Evolutionary conservation across 805 yeast species (phyloP), one percentile per base, ranked within the genome.

Genomic region (Saccharomyces mikatae): DNA sequence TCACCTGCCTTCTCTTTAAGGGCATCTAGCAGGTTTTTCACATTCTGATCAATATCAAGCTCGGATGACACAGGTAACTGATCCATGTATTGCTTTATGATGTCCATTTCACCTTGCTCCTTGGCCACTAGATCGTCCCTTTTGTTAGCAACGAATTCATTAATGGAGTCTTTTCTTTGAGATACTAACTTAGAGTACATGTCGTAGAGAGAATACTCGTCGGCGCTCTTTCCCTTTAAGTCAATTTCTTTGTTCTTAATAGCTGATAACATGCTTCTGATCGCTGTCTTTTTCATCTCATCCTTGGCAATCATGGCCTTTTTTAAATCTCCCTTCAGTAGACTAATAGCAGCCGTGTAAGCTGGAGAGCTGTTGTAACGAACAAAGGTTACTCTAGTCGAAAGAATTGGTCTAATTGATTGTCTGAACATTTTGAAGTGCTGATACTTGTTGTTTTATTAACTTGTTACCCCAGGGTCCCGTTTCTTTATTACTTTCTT

Each of bases 121-220:
- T 75, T 76, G n/a, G 74, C 77, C 1, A 76, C 83, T 56, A 83
- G 68, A 56, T 83, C 87, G 2, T 61, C 65, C 58, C 88, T 75
- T 9, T 72, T 66, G 51, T 78, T 78, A 17, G 69, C 66, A 11
- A 60, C 50, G 61, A 77, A 83, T 60, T 80, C 80, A 10, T 65
- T 70, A 47, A 76, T 75, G 0, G 85, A 76, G 55, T 80, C 81
- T 28, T 59, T 61, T 57, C 86, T 74, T 60, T 81, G 82, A 24
- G 72, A 69, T 31, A 80, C 69, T 59, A 80, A 66, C 53, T 78
- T 80, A 22, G 72, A 65, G 57, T 74, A 71, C 2, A 70, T 58
- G 31, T 72, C 75, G 48, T 62, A 68, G 3, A 76, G 56, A n/a
- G 63, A 55, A 52, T 68, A 72, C 53, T 74, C 78, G 46, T 68